Evolutionary conservation across 495 filamentous ascomycete species (phyloP), one percentile per base, ranked within the genome.

Genomic region (Lasiosphaeria miniovina): DNA sequence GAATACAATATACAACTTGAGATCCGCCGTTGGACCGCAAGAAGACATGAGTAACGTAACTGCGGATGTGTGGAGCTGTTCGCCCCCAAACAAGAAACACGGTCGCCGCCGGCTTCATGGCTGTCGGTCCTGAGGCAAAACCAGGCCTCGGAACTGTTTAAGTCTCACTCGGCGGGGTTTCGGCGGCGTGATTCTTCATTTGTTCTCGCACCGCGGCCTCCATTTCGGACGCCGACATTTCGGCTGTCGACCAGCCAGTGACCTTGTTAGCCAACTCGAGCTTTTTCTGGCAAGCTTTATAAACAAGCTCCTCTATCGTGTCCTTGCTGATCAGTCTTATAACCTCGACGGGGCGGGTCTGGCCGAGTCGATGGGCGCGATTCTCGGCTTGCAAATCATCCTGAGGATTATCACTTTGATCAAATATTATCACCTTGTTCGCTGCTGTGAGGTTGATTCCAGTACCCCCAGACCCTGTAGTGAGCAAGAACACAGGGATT

Each of bases 391-490:
- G 94, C 1, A 94, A 82, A 68, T 98, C 94, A 58, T 97, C 92
- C 71, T 98, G 94, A 0, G 94, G 94, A 65, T 98, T 98, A 74
- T 98, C 97, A 35, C 84, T 88, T 54, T 88, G 90, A 72, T 98
- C 94, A 68, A 98, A 97, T 67, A 98, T 93, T 71, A 98, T 84
- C 60, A 98, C 93, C 77, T 96, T 97, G 75, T 98, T 98, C 3
- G 94, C 95, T 46, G 87, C 90, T 11, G 91, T 90, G 36, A 98
- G 72, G 73, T 98, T 98, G 75, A 98, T 96, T 14, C 94, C 94
- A 3, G 93, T 91, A 40, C 94, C 94, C 17, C 94, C 94, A 8
- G 94, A 91, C 60, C 90, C 93, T 6, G 94, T 98, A 1, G 90
- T 93, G 1, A 98, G 81, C 38, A 98, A 81, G 74, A 98, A 98